phyloP scores from a whole-genome alignment of 352 stramenopile genomes.

The Phytophthora sansomeana region DNA sequence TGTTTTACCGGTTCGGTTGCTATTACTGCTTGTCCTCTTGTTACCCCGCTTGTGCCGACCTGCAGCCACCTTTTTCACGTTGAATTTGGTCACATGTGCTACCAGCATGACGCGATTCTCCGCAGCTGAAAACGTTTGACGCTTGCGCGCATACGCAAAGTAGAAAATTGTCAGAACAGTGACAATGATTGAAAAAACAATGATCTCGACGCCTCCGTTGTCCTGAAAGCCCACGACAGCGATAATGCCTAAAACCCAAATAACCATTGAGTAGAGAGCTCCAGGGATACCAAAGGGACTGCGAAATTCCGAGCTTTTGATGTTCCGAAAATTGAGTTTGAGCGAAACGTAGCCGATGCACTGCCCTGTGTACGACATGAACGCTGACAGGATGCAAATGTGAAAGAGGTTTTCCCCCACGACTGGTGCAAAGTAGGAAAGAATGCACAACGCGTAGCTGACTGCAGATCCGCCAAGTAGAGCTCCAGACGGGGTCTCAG shows the following conservation, averaged over 20 bases:
- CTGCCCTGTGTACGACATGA: conserved; percentile 51
- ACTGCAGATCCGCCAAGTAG: conserved; percentile 33
- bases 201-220: conserved; percentile 31
- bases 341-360: conserved; percentile 54
- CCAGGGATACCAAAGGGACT: conserved; percentile 48
- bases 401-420: conserved; percentile 37
- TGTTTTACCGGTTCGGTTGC: conserved; percentile 6
- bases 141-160: conserved; percentile 41
- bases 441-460: conserved; percentile 46
- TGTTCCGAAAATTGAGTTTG: conserved; percentile 45
- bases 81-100: conserved; percentile 56
- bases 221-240: conserved; percentile 38
- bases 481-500: conserved; percentile 32
- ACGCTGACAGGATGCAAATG: conserved; percentile 42
- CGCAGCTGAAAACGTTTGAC: conserved; percentile 49
- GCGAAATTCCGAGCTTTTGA: conserved; percentile 49
- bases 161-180: conserved; percentile 40
- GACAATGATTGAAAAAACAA: conserved; percentile 23
- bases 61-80: conserved; percentile 27
- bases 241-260: conserved; percentile 41
- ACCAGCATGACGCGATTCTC: conserved; percentile 55
- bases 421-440: conserved; percentile 34
- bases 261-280: conserved; percentile 32
- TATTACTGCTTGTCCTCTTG: neutral
- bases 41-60: neutral